Conservation (phyloP, 202 grass and related monocot genomes). For the Setaria viridis region DNA sequence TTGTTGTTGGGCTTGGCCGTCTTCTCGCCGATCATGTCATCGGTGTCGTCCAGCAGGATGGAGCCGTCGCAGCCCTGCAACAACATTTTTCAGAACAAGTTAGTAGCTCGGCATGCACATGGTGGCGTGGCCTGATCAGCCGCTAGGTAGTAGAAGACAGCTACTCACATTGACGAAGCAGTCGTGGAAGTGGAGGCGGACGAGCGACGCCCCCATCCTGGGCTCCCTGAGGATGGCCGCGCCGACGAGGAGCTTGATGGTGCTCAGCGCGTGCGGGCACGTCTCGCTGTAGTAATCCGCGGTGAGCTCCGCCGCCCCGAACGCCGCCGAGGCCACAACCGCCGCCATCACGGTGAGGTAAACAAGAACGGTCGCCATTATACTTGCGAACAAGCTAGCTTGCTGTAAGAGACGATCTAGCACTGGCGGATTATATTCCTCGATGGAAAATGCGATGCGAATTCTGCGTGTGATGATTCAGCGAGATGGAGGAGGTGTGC, state of each 20-base stretch:
- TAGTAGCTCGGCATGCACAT: background rate
- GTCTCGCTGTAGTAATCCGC: constrained; percentile 71
- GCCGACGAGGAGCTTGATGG: constrained; percentile 67
- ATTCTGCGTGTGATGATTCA: background rate
- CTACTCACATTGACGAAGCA: constrained; percentile 78
- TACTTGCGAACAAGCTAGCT: background rate
- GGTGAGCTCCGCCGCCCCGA: constrained; percentile 49
- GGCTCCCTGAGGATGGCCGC: constrained; percentile 62
- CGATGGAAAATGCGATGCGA: background rate
- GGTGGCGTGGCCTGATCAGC: background rate
- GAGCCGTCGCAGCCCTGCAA: constrained; percentile 86
- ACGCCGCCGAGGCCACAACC: background rate
- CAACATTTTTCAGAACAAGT: background rate
- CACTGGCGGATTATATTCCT: background rate
- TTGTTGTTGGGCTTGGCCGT: constrained; percentile 68
- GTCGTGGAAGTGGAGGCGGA: constrained; percentile 92
- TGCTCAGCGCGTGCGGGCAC: constrained; percentile 67
- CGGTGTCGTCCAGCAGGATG: constrained; percentile 80
- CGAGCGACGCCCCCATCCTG: constrained; percentile 73
- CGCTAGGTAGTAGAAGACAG: background rate
- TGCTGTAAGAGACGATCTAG: background rate
- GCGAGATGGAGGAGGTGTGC: background rate
- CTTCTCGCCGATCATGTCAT: constrained; percentile 79
- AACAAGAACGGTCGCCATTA: background rate
- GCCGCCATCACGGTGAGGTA: constrained; percentile 25